Evolutionary conservation across 1,139 yeast genomes (phyloP).

Genomic region (Pichia sp.): DNA sequence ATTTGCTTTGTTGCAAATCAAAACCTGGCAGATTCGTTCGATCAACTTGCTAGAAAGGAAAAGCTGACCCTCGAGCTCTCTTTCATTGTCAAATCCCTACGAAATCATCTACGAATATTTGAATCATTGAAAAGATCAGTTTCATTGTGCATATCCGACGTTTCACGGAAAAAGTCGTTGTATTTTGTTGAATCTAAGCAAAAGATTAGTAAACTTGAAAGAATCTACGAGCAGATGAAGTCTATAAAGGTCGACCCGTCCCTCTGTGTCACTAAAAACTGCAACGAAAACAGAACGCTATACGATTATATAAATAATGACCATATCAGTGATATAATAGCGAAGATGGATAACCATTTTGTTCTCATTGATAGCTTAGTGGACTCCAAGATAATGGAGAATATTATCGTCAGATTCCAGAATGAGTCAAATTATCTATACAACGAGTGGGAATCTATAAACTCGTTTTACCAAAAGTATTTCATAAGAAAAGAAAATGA

Average conservation of each 20-base stretch:
- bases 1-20: slow-evolving; percentile 36
- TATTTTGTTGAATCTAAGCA: not conserved
- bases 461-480: slow-evolving; percentile 14
- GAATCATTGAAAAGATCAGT: slow-evolving; percentile 1
- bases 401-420: slow-evolving; percentile 9
- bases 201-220: not conserved
- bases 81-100: slow-evolving; percentile 1
- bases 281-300: slow-evolving; percentile 3
- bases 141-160: not conserved
- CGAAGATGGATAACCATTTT: not conserved
- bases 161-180: not conserved
- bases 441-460: slow-evolving; percentile 12
- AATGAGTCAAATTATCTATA: slow-evolving; percentile 12
- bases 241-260: not conserved
- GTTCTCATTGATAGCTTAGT: not conserved
- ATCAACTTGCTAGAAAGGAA: not conserved
- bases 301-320: slow-evolving; percentile 13
- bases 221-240: slow-evolving; percentile 1
- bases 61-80: not conserved
- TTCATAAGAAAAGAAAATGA: slow-evolving; percentile 13
- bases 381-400: slow-evolving; percentile 9
- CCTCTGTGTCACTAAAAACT: not conserved
- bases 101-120: slow-evolving; percentile 1
- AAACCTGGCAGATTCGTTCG: not conserved
- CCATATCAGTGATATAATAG: not conserved